Evolutionary conservation across 192 early-diverging fungal species (phyloP).

Genomic region (Endogone sp.): DNA sequence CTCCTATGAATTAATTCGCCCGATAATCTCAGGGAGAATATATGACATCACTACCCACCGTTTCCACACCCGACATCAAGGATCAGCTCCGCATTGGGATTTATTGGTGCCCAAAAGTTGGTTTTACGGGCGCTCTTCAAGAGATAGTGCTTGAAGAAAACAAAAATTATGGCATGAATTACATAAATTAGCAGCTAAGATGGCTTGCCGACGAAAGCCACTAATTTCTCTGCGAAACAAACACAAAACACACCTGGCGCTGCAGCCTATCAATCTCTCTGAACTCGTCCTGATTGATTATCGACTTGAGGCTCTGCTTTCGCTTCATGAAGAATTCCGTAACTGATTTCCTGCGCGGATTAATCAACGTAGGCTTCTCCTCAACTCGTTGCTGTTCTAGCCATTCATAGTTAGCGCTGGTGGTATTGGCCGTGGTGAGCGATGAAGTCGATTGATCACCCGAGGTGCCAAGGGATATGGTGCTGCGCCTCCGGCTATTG

Average conservation of each 20-base stretch:
- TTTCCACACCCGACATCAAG: conserved; percentile 31
- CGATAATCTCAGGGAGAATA: no score
- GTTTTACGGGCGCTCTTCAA: conserved; percentile 26
- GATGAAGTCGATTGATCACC: neutral
- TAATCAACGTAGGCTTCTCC: neutral
- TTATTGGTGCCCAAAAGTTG: conserved; percentile 22
- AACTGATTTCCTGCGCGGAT: conserved; percentile 14
- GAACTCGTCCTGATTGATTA: conserved; percentile 15
- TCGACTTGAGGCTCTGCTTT: conserved; percentile 20
- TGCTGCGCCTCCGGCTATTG: conserved; percentile 4
- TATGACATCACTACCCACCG: neutral
- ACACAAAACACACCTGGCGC: conserved; percentile 31
- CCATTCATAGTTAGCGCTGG: conserved; percentile 26
- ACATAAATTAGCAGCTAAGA: conserved; percentile 1
- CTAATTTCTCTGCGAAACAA: no score
- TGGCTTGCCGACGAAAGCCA: no score
- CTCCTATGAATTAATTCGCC: no score
- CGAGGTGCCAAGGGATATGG: conserved; percentile 6
- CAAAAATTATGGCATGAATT: conserved; percentile 2
- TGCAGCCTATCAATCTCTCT: conserved; percentile 25
- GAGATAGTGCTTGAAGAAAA: conserved; percentile 25
- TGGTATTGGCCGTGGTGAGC: neutral
- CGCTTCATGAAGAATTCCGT: conserved; percentile 13
- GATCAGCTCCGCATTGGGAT: conserved; percentile 6
- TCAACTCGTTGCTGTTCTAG: conserved; percentile 10